Evolutionary conservation across 805 yeast species (phyloP).

Genomic region (Suhomyces faveliae): DNA sequence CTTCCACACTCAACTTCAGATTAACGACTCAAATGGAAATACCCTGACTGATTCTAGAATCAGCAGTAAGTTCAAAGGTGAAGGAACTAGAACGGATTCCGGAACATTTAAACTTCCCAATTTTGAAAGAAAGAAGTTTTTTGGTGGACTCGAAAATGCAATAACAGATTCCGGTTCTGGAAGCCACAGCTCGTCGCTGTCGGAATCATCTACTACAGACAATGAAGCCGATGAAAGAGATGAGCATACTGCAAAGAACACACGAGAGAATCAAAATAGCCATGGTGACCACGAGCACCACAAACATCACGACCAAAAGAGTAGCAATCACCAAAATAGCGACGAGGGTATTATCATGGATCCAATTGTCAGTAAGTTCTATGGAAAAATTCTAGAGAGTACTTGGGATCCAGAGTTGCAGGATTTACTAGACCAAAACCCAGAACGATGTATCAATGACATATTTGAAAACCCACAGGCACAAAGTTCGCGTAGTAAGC

Average conservation of each 20-base stretch:
- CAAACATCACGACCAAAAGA: background rate
- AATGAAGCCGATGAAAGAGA: background rate
- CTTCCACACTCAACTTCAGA: constrained; percentile 42
- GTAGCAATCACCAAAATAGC: background rate
- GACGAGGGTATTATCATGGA: constrained; percentile 32
- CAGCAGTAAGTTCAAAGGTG: background rate
- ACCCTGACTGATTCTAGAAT: background rate
- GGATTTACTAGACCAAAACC: constrained; percentile 52
- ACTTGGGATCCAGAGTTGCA: constrained; percentile 58
- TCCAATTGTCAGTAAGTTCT: constrained; percentile 50
- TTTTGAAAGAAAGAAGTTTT: constrained; percentile 43
- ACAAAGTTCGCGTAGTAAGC: constrained; percentile 13
- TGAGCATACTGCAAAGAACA: background rate
- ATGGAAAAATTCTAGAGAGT: constrained; percentile 53
- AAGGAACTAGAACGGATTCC: constrained; percentile 12
- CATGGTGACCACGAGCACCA: background rate
- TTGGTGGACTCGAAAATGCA: constrained; percentile 51
- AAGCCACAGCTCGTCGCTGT: background rate
- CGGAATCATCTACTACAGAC: background rate
- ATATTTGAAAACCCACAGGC: constrained; percentile 64
- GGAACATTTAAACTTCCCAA: constrained; percentile 45
- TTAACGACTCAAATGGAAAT: constrained; percentile 23
- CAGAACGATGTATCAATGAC: constrained; percentile 71
- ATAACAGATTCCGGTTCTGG: constrained; percentile 12
- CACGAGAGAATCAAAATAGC: background rate